Evolutionary conservation across 2,329 filamentous ascomycete genomes (phyloP).

Genomic region (Fusarium globosum): DNA sequence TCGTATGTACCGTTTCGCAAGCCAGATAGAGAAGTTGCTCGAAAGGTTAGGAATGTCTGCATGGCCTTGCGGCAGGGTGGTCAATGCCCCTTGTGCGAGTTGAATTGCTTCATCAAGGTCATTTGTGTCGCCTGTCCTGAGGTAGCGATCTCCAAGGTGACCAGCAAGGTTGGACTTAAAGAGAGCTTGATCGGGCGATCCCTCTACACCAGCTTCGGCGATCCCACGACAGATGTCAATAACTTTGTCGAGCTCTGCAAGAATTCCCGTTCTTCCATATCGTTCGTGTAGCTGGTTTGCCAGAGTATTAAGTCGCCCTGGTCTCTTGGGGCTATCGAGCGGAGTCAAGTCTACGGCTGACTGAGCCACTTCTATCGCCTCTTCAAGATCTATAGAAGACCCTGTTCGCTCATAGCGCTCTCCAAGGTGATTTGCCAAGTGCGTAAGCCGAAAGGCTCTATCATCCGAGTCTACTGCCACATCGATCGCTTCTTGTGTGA

Average conservation of each 20-base stretch:
- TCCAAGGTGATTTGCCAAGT: background rate
- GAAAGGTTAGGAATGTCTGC: accelerated
- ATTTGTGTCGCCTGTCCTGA: accelerated
- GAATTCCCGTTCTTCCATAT: background rate
- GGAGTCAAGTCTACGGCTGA: background rate
- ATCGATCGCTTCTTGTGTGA: background rate
- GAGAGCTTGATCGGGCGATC: accelerated
- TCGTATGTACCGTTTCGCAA: accelerated
- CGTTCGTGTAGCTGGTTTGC: background rate
- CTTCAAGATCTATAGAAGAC: background rate
- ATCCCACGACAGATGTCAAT: background rate
- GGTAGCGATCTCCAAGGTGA: background rate
- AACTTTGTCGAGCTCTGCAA: background rate
- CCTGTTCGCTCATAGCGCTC: background rate
- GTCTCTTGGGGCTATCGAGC: accelerated
- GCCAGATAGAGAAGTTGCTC: background rate
- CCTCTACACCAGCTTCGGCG: background rate
- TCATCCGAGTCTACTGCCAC: accelerated
- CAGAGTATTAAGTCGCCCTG: background rate
- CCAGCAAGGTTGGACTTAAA: background rate
- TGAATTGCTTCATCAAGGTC: background rate
- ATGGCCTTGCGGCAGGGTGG: accelerated
- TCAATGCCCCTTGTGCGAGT: background rate
- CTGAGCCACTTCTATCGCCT: background rate
- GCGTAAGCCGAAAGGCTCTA: accelerated